Percentiles rank a stretch among this genome's conserved stretches.
phyloP scores from a whole-genome alignment of 2,329 filamentous ascomycete species.

The Alternaria conjuncta region DNA sequence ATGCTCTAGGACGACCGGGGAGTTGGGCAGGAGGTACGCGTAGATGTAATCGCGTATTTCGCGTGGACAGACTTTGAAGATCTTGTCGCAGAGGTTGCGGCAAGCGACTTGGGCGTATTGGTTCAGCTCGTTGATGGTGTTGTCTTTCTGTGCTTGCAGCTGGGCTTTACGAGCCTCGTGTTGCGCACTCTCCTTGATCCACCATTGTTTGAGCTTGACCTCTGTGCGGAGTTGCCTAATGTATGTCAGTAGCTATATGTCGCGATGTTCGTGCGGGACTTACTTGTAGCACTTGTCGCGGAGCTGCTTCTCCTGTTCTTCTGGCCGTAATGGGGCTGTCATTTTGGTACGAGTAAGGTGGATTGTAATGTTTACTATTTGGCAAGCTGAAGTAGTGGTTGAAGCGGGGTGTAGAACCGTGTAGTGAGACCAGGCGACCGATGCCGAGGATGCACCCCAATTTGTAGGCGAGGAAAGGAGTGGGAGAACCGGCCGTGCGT shows the following conservation, averaged over 20 bases:
- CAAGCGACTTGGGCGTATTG: background rate
- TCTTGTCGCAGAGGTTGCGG: background rate
- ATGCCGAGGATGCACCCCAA: background rate
- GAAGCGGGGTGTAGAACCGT: background rate
- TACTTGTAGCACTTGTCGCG: background rate
- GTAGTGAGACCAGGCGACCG: background rate
- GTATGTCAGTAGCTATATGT: background rate
- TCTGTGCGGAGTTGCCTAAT: background rate
- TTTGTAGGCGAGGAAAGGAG: background rate
- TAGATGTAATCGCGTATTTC: background rate
- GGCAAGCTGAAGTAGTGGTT: background rate
- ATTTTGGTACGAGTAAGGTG: background rate
- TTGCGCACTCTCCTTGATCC: background rate
- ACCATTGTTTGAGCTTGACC: background rate
- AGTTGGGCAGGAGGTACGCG: background rate
- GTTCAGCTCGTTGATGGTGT: background rate
- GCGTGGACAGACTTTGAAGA: background rate
- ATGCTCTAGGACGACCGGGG: background rate
- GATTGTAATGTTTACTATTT: background rate
- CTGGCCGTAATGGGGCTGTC: background rate
- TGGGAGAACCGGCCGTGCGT: accelerated
- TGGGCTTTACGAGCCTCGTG: background rate
- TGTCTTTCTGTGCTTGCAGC: background rate
- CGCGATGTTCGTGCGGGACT: background rate
- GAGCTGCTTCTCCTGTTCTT: background rate